Evolutionary conservation across 1,284 basidiomycete species (phyloP).

Genomic region (Ustilago loliicola): DNA sequence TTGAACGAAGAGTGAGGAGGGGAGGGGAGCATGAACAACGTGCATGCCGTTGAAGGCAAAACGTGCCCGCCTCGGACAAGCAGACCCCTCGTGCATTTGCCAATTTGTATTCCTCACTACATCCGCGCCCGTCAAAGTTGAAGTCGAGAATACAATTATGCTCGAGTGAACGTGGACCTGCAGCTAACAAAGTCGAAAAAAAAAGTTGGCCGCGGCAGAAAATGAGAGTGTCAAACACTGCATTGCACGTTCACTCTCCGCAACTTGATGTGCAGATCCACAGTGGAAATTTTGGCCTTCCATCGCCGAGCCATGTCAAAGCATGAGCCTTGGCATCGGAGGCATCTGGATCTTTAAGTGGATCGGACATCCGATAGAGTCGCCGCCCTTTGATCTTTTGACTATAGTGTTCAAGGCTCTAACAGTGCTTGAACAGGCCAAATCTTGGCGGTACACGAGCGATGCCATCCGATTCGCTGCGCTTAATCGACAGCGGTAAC

Average conservation of each 20-base stretch:
- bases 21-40: constrained; percentile 19
- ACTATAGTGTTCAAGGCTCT: not conserved
- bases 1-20: not conserved
- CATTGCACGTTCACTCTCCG: constrained; percentile 12
- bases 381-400: too few species aligned
- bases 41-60: constrained; percentile 24
- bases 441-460: not conserved
- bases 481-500: not conserved
- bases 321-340: not conserved
- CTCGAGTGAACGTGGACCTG: constrained; percentile 33
- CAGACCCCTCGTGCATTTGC: constrained; percentile 30
- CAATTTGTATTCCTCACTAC: constrained; percentile 6
- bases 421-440: not conserved
- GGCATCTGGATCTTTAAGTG: not conserved
- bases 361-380: not conserved
- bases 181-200: constrained; percentile 18
- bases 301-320: not conserved
- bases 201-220: too few species aligned
- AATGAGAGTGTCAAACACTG: constrained; percentile 1
- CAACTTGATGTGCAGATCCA: not conserved
- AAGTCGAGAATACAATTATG: not conserved
- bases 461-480: not conserved
- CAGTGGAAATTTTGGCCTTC: not conserved
- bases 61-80: constrained; percentile 34
- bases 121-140: not conserved